Evolutionary conservation across 2,329 filamentous ascomycete genomes (phyloP), one percentile per base, ranked within the genome.

Genomic region (Aureobasidium subglaciale): DNA sequence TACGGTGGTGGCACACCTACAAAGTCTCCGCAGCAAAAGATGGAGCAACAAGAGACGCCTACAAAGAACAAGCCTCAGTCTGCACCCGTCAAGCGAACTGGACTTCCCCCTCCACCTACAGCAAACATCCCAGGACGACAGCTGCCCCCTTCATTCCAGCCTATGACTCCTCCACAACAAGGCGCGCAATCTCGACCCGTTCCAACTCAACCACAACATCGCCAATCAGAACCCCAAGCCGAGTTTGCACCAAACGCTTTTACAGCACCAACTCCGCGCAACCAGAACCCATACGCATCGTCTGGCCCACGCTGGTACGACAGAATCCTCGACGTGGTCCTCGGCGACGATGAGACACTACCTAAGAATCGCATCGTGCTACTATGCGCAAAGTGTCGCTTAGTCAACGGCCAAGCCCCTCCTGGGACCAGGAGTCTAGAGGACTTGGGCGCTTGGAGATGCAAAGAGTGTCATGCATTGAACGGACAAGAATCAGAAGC

Each of bases 391-490:
- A 77, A 80, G 35, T 99, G 93, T 69, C 80, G 89, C 27, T 80
- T 96, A 1, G 91, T 99, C 45, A 99, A 99, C 67, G 93, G 95
- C 0, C 93, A 96, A 68, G 93, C 93, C 3, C 91, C 93, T 1
- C 92, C 93, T 0, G 93, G 93, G 1, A 85, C 87, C 0, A 86
- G 83, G 62, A 82, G 78, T 0, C 73, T 92, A 1, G 83, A 88
- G 35, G 91, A 96, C 50, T 66, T 99, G 1, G 93, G 92, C 2
- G 78, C 78, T 59, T 99, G 93, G 93, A 84, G 85, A 58, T 99
- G 93, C 70, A 87, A 88, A 68, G 82, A 82, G n/a, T 99, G 93
- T 66, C 85, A 86, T 9, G 77, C 83, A 1, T 79, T 80, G 73
- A 99, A 99, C 67, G 92, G 92, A 0, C 82, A 87, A 64, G 82